Conservation (phyloP, 768 basidiomycete species). For the Termitomyces sp. region DNA sequence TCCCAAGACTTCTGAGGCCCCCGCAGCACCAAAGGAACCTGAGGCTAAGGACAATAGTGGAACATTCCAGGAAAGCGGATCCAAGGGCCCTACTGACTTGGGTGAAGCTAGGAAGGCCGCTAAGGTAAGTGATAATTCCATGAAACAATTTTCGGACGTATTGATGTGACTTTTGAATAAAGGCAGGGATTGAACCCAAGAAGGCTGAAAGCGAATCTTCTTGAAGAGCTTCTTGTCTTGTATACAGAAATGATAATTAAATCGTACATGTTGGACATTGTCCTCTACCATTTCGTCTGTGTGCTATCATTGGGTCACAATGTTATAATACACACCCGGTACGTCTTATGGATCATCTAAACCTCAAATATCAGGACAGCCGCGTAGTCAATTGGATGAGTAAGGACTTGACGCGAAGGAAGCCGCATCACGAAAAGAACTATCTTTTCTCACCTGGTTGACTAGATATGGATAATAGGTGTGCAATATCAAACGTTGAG, state of each 20-base stretch:
- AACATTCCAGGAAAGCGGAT: conserved; percentile 16
- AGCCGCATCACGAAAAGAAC: not conserved
- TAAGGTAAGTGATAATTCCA: conserved; percentile 14
- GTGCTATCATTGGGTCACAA: too few relatives aligned
- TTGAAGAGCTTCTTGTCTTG: not conserved
- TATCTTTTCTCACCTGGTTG: not conserved
- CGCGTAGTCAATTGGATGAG: not conserved
- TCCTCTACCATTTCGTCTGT: not conserved
- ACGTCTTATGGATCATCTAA: not conserved
- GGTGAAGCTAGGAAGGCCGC: conserved; percentile 20
- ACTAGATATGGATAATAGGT: not conserved
- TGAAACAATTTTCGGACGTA: not conserved
- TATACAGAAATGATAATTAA: not conserved
- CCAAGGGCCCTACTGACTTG: conserved; percentile 17
- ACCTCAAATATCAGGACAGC: not conserved
- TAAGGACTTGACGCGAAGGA: not conserved
- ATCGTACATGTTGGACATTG: not conserved
- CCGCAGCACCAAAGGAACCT: not conserved
- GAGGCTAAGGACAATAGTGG: conserved; percentile 8
- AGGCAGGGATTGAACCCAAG: conserved; percentile 22
- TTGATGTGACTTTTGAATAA: not conserved
- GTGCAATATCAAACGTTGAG: not conserved
- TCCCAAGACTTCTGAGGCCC: not conserved
- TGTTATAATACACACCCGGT: not conserved
- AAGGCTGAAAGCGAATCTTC: conserved; percentile 10